Base-by-base conservation (phyloP, 1,284 basidiomycete genomes). In the Cystobasidium slooffiae region DNA sequence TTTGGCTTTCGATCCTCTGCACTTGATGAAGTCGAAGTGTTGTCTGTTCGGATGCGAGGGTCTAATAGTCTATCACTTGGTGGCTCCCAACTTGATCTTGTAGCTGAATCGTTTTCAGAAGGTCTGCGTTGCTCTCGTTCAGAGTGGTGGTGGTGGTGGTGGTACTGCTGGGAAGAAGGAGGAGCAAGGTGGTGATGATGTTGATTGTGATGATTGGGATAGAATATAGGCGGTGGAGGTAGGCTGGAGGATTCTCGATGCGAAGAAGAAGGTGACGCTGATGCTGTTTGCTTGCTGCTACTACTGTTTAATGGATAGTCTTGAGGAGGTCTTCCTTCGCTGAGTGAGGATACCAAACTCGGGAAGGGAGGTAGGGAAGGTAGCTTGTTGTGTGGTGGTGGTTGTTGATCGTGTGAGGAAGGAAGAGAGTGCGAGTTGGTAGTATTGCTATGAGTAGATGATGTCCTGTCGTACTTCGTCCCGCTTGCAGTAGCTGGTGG, bases 401-500 rank as follows among this genome's bases (percentile, higher is more conserved):
- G 18, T 41, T 31, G 39, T 41, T n/a, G 56, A 4, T 58, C 46
- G 14, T 14, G 46, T n/a, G 52, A 20, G 10, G 51, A 6, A 22
- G 52, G 20, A 22, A 18, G 56, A 24, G n/a, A 31, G 12, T 56
- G 53, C 1, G 53, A 2, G 31, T 31, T 31, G 31, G 5, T 31
- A 31, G 5, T 31, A 31, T 31, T 31, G 53, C 39, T 56, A 37
- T n/a, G 8, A 37, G n/a, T 12, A 31, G 53, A 1, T 10, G 10
- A 22, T 24, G 53, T 31, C 43, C 56, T 31, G 5, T 59, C 37
- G 12, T 59, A 39, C 10, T 31, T 31, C 22, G 24, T 24, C 55
- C 22, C 24, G 22, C 55, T 37, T 63, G 61, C 16, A 22, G 31
- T 20, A 14, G 62, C 66, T 68, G 66, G 51, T 68, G 66, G 44